Base-by-base conservation (phyloP, 2,329 filamentous ascomycete species). In the Pestalotiopsis fici region DNA sequence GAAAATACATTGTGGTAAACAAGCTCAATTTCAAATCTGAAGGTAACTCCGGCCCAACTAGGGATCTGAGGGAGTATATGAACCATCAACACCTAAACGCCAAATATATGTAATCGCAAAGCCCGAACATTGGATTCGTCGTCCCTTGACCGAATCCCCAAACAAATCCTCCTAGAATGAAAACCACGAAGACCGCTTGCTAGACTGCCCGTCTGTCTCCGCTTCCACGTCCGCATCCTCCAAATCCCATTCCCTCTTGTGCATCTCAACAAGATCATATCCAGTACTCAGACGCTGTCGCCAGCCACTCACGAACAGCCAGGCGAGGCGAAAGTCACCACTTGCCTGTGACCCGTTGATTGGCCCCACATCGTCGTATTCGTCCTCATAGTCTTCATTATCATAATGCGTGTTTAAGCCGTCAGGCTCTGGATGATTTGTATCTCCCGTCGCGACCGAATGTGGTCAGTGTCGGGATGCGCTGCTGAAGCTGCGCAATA, bases 221-320 rank as follows among this genome's bases (percentile, higher is more conserved):
- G 27, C 4, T 31, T 13, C 27, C 25, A 31, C 11, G 12, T 31
- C 55, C 3, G 27, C 23, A n/a, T 64, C 62, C 47, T 64, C 62
- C 43, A 39, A 21, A 13, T 31, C 25, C 63, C 63, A 65, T 27
- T 59, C 63, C 31, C 63, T 76, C 25, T 78, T 70, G 9, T 73
- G 71, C 71, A 69, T 70, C 72, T 81, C 79, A 1, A 82, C 71
- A 9, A 76, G 60, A 59, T 80, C 77, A 2, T 76, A 74, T 3
- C 75, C 74, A 55, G 70, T 74, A 4, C 72, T 71, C 28, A 82
- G 67, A 63, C 75, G 72, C 47, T 74, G 74, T 23, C 78, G 74
- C 80, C 80, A 82, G 2, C 80, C 80, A 65, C 81, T 74, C 2
- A 76, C 76, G 65, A 75, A 80, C 47, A 79, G 66, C 79, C 80